These are phyloP conservation scores for Candida tallmaniae DNA, from an alignment of 805 yeast genomes.

Conservation along the genomic window DNA sequence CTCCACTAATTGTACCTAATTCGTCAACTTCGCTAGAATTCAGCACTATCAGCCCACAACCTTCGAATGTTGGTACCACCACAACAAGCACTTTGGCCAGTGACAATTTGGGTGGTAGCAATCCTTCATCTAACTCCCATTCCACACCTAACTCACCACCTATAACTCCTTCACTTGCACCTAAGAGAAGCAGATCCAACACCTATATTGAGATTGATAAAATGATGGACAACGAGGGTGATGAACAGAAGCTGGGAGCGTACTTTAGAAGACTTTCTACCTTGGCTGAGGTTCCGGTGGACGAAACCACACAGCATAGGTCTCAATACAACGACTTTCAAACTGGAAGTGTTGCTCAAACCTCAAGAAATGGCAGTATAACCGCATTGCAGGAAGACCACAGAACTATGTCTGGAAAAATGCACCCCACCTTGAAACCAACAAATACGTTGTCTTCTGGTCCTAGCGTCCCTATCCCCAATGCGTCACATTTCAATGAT, in stretches of 20 bases:
- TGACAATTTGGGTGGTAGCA: background rate
- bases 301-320: slow-evolving; percentile 8
- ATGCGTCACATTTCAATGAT: slow-evolving; percentile 1
- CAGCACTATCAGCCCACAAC: slow-evolving; percentile 12
- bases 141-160: slow-evolving; percentile 5
- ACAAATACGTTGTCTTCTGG: background rate
- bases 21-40: slow-evolving; percentile 16
- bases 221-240: slow-evolving; percentile 33
- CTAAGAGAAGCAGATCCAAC: slow-evolving; percentile 28
- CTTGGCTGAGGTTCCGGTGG: slow-evolving; percentile 47
- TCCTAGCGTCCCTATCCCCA: too few species aligned
- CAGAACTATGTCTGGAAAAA: background rate
- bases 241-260: slow-evolving; percentile 53
- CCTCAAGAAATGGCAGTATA: slow-evolving; percentile 12
- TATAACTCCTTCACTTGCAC: slow-evolving; percentile 5
- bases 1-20: slow-evolving; percentile 13
- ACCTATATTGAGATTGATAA: slow-evolving; percentile 32
- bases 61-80: slow-evolving; percentile 12
- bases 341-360: slow-evolving; percentile 1
- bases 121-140: background rate
- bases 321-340: background rate
- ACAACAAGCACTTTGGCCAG: slow-evolving; percentile 11
- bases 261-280: slow-evolving; percentile 64
- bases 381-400: slow-evolving; percentile 2
- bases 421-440: slow-evolving; percentile 5